Base-by-base conservation (phyloP, 2,329 filamentous ascomycete genomes). In the Corynespora cassiicola region DNA sequence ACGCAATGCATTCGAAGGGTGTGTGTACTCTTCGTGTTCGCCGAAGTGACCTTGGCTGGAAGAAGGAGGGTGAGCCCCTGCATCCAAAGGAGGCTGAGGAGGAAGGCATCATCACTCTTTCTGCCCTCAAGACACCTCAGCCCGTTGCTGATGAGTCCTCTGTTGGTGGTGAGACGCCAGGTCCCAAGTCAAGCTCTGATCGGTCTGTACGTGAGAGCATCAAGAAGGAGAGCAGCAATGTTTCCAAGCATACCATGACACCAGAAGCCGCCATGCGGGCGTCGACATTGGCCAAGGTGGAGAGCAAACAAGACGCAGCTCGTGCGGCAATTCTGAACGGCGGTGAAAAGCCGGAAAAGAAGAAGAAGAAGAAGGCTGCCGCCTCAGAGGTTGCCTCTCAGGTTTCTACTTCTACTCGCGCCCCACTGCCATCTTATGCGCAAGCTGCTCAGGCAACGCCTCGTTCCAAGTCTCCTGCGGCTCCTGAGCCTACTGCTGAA, bases 1-100 rank as follows among this genome's bases (percentile, higher is more conserved):
- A 99, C 65, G 87, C 90, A 20, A 95, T 96, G 86, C 92, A 99
- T 69, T 96, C 94, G 8, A 95, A 90, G 72, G 94, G 94, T 45
- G 90, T 97, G n/a, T 91, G 91, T 12, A 92, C 88, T 57, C 68
- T 97, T 36, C 85, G 84, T 49, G 84, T 99, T 65, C 92, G 87
- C 66, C 89, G 92, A 64, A 82, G 85, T 34, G 92, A 97, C 69
- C 77, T 99, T 31, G 94, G 95, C 19, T 97, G 91, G 91, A 87
- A 86, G 54, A 82, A 84, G 54, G 89, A 96, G 47, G 92, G 90
- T 70, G 95, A 95, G 75, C 88, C 95, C 36, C 75, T 96, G 24
- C 75, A 85, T 36, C 79, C 87, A 0, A 81, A 94, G 24, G 85
- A 95, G 66, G 91, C 89, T 2, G 77, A 89, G 28, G 77, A 85